These are phyloP conservation scores for Comarum palustre DNA, from an alignment of 306 rosid species.

Conservation along the genomic window DNA sequence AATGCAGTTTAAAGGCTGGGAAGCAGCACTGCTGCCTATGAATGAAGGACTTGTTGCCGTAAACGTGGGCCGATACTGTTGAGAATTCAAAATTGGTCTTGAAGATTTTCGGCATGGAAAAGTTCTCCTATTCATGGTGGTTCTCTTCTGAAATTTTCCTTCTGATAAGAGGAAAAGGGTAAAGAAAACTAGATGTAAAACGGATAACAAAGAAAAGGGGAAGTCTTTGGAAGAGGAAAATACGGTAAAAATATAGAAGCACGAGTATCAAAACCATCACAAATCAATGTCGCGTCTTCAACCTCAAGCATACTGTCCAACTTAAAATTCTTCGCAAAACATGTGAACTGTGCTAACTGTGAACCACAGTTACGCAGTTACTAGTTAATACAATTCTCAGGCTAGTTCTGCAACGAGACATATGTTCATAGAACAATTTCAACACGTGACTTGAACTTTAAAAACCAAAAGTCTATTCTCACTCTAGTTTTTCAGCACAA, in stretches of 20 bases:
- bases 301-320: too few species aligned
- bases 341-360: not conserved
- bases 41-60: not conserved
- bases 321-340: not conserved
- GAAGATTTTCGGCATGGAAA: not conserved
- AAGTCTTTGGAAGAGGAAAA: too few species aligned
- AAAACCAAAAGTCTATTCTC: not conserved
- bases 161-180: too few species aligned
- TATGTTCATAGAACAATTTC: constrained; percentile 1
- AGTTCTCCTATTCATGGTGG: not conserved
- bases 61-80: not conserved
- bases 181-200: too few species aligned
- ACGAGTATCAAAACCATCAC: not conserved
- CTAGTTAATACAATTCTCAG: not conserved
- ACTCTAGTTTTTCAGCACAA: constrained; percentile 30
- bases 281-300: too few species aligned
- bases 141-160: too few species aligned
- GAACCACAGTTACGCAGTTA: not conserved
- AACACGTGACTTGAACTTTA: too few species aligned
- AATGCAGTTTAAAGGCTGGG: not conserved
- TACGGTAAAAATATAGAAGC: too few species aligned
- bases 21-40: not conserved
- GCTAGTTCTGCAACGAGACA: not conserved
- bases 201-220: too few species aligned
- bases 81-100: not conserved